These are phyloP conservation scores for Xylariaceae sp. DNA, from an alignment of 2,329 filamentous ascomycete species.

Conservation along the genomic window DNA sequence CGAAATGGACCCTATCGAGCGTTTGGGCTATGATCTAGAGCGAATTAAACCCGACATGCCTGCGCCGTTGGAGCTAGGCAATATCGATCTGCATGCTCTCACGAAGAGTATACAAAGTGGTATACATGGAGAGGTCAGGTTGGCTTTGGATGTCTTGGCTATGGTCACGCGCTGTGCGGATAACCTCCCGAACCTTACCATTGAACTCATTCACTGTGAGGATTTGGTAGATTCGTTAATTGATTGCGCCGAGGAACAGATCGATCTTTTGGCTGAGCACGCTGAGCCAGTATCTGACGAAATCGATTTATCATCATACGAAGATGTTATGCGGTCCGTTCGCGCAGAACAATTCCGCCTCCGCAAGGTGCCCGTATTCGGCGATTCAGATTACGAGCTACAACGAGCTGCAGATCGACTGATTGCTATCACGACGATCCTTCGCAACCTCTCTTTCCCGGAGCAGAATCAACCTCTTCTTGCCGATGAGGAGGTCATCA, in stretches of 20 bases:
- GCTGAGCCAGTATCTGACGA: conserved; percentile 82
- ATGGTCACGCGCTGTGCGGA: conserved; percentile 60
- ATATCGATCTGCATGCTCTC: conserved; percentile 84
- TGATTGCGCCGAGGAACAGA: conserved; percentile 85
- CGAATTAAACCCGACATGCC: conserved; percentile 71
- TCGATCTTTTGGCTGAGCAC: conserved; percentile 78
- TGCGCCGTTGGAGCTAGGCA: conserved; percentile 68
- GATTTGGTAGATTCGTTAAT: conserved; percentile 83
- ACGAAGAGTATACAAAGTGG: conserved; percentile 87
- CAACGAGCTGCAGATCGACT: conserved; percentile 82
- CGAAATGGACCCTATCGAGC: conserved; percentile 58
- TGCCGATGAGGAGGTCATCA: conserved; percentile 71
- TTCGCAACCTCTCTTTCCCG: conserved; percentile 88
- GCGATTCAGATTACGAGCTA: conserved; percentile 71
- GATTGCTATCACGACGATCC: conserved; percentile 84
- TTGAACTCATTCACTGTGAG: conserved; percentile 69
- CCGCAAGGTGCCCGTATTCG: conserved; percentile 67
- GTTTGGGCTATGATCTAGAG: conserved; percentile 61
- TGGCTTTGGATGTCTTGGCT: conserved; percentile 80
- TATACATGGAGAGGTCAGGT: conserved; percentile 80
- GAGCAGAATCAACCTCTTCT: conserved; percentile 66
- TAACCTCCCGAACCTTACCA: conserved; percentile 56
- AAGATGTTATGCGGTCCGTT: conserved; percentile 78
- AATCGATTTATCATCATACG: conserved; percentile 76
- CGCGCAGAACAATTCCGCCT: conserved; percentile 67